phyloP scores from a whole-genome alignment of 2,329 filamentous ascomycete species.

The Basipetospora chlamydospora region DNA sequence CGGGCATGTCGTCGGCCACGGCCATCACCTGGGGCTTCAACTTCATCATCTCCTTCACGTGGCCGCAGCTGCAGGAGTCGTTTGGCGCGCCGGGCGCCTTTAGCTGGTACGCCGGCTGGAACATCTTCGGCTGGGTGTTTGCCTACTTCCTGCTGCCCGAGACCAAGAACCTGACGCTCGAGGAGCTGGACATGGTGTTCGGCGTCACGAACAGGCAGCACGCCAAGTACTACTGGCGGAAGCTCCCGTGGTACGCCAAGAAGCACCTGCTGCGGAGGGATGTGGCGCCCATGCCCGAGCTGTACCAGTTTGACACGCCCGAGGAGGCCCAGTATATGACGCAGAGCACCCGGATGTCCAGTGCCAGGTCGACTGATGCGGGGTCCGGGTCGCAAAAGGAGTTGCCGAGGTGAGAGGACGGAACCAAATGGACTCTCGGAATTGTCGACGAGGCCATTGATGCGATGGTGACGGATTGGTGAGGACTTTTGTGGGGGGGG shows the following conservation, averaged over 20 bases:
- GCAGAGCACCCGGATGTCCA: too few relatives aligned
- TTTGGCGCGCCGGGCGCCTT: conserved; percentile 14
- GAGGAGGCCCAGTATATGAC: too few relatives aligned
- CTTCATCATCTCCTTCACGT: conserved; percentile 21
- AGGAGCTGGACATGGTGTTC: conserved; percentile 21
- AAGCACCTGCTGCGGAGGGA: conserved; percentile 15
- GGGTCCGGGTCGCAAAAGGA: too few relatives aligned
- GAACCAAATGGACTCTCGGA: too few relatives aligned
- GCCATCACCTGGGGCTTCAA: conserved; percentile 26
- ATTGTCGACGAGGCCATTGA: too few relatives aligned
- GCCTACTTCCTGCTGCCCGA: conserved; percentile 20
- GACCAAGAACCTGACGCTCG: conserved; percentile 19
- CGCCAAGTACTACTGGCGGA: conserved; percentile 17
- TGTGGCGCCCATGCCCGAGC: conserved; percentile 15
- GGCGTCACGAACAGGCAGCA: conserved; percentile 17
- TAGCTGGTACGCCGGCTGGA: conserved; percentile 24
- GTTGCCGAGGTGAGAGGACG: too few relatives aligned
- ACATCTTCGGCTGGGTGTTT: conserved; percentile 18
- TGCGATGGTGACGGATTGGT: too few relatives aligned
- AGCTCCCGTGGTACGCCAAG: conserved; percentile 17
- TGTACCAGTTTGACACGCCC: conserved; percentile 15
- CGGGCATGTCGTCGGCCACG: conserved; percentile 35
- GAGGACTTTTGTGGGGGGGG: too few relatives aligned
- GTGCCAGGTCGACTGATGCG: too few relatives aligned
- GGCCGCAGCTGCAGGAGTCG: conserved; percentile 12